Percentiles rank a stretch among this genome's conserved stretches.
Conservation (phyloP, 305 asterid genomes). For the Rubia peregrina region DNA sequence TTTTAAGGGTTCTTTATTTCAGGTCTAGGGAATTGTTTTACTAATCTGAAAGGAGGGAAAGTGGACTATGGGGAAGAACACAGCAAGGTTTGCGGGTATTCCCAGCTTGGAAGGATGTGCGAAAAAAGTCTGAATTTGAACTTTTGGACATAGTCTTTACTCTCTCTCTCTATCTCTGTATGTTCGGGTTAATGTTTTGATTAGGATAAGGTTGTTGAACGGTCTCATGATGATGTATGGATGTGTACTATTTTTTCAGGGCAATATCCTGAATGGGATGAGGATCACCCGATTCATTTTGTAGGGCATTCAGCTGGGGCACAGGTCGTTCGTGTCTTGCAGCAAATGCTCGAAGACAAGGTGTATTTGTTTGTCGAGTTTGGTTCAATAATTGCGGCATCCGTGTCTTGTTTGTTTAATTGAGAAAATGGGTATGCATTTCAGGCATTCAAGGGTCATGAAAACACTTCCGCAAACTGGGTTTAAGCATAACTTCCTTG, state of each 20-base stretch:
- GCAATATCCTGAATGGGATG: slow-evolving; percentile 95
- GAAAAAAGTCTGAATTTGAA: slow-evolving; percentile 42
- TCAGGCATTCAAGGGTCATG: slow-evolving; percentile 75
- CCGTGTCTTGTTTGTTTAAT: slow-evolving; percentile 3
- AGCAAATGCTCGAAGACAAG: slow-evolving; percentile 97
- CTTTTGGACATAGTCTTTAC: background rate
- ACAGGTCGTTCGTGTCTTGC: slow-evolving; percentile 84
- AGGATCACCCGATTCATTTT: slow-evolving; percentile 82
- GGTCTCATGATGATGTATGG: slow-evolving; percentile 12
- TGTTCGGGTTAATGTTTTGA: background rate
- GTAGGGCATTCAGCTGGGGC: slow-evolving; percentile 99
- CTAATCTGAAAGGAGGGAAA: slow-evolving; percentile 89
- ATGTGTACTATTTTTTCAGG: slow-evolving; percentile 31
- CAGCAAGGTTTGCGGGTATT: slow-evolving; percentile 80
- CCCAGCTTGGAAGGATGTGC: slow-evolving; percentile 67
- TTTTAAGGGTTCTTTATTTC: slow-evolving; percentile 19
- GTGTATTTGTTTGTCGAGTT: slow-evolving; percentile 33
- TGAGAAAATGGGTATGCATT: slow-evolving; percentile 14
- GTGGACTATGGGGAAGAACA: slow-evolving; percentile 97
- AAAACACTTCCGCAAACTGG: slow-evolving; percentile 73
- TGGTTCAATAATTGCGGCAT: slow-evolving; percentile 3
- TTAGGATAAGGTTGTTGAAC: background rate
- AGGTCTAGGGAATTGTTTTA: slow-evolving; percentile 91
- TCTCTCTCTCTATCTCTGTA: background rate
- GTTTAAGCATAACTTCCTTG: slow-evolving; percentile 71